Base-by-base conservation (phyloP, 768 basidiomycete species). In the Serendipita vermifera region DNA sequence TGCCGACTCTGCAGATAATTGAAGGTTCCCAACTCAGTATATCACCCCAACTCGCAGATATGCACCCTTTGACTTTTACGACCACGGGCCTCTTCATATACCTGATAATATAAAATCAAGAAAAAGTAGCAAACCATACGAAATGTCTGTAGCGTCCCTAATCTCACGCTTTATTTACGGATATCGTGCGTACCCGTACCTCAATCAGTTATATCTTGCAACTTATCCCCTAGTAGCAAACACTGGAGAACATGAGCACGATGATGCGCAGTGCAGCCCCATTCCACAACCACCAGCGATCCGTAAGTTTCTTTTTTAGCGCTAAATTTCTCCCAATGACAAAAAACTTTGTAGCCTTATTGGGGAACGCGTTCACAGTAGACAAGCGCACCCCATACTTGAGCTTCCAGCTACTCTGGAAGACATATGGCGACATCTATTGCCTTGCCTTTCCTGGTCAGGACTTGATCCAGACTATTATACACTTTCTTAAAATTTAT, bases 241-340 rank as follows among this genome's bases (percentile, higher is more conserved):
- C n/a, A n/a, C n/a, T n/a, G n/a, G n/a, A n/a, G n/a, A n/a, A n/a
- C n/a, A n/a, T n/a, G n/a, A n/a, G n/a, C n/a, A n/a, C n/a, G n/a
- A n/a, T n/a, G 15, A 41, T 20, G 24, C 5, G n/a, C 17, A 51
- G n/a, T 51, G 32, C 26, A 64, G 66, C 11, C 68, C 67, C 2
- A 74, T 75, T 38, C 74, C 74, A 3, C 69, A 70, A 57, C 74
- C 74, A 13, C 72, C 72, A 9, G 62, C 68, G 1, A 63, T 73
- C 36, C 73, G 39, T 41, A 41, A 20, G 39, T 41, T 24, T 9
- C 27, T n/a, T n/a, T 20, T 41, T 7, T 6, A 20, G 7, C 15
- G 9, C 9, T 41, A 17, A 20, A 20, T 17, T 41, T 20, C 39
- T 20, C 17, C 27, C 5, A 20, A 7, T n/a, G 17, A 2, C 17